Base-by-base conservation (phyloP, 108 stramenopile species). In the Poteriospumella lacustris region DNA sequence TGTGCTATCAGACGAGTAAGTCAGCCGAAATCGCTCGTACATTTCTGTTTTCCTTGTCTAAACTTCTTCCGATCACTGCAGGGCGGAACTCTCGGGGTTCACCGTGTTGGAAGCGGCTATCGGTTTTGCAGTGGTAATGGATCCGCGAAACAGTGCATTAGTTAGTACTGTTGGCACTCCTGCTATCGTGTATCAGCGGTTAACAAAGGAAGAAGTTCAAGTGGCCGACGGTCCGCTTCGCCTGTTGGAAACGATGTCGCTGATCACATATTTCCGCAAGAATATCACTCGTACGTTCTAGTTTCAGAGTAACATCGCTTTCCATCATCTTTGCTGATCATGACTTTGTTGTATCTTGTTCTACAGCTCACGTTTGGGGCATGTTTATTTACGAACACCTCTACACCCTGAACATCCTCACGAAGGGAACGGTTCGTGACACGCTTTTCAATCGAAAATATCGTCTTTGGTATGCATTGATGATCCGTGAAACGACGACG, bases 151-250 rank as follows among this genome's bases (percentile, higher is more conserved):
- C 28, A 24, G 60, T 33, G 60, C 60, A 3, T 64, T 34, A 34
- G 60, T 64, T 5, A 5, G 33, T 9, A 64, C 60, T 12, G 5
- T 5, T 34, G 33, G 15, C 29, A 34, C 60, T 12, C 60, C 60
- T 31, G 5, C 29, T 64, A 64, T 64, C 31, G 60, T 64, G 9
- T 64, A 12, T 64, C 29, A 64, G 31, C 15, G 60, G 3, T 64
- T 64, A 64, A 12, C 60, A 64, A 64, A 64, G 36, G 60, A 64
- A 64, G 60, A 19, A 33, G 60, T 64, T 26, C 9, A 3, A 12
- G 24, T 64, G 28, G 60, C 60, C 36, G 60, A 64, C 36, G 24
- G 12, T 34, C 60, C 60, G 3, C 9, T 64, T 26, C 15, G 60
- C 5, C 36, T 64, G 36, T 64, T 64, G 60, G 60, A 64, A 34